Conservation (phyloP, 345 rosid genomes). For the Zanthoxylum bungeanum region DNA sequence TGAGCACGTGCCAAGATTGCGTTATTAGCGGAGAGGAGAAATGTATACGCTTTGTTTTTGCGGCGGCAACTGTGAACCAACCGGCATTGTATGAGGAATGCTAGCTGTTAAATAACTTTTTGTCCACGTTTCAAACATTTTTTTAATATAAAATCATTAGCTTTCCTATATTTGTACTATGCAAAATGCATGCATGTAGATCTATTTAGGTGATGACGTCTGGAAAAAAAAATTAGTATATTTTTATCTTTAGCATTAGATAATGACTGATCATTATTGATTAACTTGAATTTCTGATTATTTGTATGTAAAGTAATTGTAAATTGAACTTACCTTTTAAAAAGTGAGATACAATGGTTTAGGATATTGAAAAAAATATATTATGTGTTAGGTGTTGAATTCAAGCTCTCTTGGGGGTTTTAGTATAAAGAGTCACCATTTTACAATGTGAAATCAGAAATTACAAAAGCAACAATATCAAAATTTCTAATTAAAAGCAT, state of each 20-base stretch:
- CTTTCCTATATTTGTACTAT: background rate
- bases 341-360: no score
- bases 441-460: background rate
- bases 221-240: no score
- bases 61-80: conserved; percentile 9
- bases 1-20: conserved; percentile 38
- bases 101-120: conserved; percentile 2
- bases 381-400: no score
- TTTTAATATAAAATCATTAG: background rate
- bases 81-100: background rate
- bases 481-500: background rate
- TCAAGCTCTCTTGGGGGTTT: no score
- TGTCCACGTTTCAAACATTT: background rate
- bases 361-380: no score
- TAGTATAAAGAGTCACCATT: background rate
- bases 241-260: no score
- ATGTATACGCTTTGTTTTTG: background rate
- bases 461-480: background rate
- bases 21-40: conserved; percentile 17
- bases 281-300: no score
- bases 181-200: background rate
- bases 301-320: background rate
- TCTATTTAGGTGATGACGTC: no score
- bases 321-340: no score
- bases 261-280: no score